A percentile compares a stretch with the other conserved stretches of the same genome.
Conservation (phyloP, 768 basidiomycete species). For the Leccinum arenicola region DNA sequence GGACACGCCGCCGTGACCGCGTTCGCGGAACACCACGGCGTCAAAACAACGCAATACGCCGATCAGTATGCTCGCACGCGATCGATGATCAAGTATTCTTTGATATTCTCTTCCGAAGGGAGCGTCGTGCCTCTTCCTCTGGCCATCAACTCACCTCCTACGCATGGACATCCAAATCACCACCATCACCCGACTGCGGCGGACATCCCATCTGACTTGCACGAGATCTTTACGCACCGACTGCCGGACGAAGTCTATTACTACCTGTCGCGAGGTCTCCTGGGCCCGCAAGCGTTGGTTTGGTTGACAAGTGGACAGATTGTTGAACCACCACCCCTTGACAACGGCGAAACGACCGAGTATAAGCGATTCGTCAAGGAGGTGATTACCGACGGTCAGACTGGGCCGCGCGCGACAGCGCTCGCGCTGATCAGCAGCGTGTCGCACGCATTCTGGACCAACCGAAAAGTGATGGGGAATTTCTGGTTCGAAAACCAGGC, state of each 20-base stretch:
- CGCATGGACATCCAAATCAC: conserved; percentile 52
- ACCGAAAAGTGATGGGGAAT: conserved; percentile 63
- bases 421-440: conserved; percentile 85
- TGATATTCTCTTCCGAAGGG: conserved; percentile 88
- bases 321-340: conserved; percentile 82
- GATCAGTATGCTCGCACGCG: conserved; percentile 89
- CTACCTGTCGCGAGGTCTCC: conserved; percentile 89
- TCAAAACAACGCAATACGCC: conserved; percentile 73
- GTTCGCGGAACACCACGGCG: conserved; percentile 76
- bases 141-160: conserved; percentile 50
- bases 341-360: conserved; percentile 93
- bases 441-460: conserved; percentile 77
- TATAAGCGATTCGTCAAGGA: conserved; percentile 95
- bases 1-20: conserved; percentile 78
- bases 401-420: conserved; percentile 87
- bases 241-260: conserved; percentile 96
- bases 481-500: conserved; percentile 73
- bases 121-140: conserved; percentile 76
- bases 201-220: conserved; percentile 88
- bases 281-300: conserved; percentile 88
- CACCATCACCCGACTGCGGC: conserved; percentile 75
- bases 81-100: conserved; percentile 87
- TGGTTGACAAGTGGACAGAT: conserved; percentile 91
- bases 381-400: conserved; percentile 92
- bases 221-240: conserved; percentile 92